Base-by-base conservation (phyloP, 306 rosid species). In the Fragaria nilgerrensis region DNA sequence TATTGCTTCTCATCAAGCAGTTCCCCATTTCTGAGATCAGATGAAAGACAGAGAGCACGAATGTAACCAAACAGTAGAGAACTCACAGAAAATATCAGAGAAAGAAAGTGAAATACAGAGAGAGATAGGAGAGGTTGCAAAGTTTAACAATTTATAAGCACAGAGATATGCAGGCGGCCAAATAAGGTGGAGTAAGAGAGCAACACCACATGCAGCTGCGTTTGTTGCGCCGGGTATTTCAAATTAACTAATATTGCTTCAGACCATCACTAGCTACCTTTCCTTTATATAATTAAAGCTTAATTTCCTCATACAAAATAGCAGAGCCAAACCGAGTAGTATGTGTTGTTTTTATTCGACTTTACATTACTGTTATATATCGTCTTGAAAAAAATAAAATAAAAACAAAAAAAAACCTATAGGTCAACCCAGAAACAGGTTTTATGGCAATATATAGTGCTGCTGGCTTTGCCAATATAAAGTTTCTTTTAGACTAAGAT, bases 131-230 rank as follows among this genome's bases (percentile, higher is more conserved):
- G 14, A 56, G 45, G 49, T 23, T 45, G 13, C 15, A 9, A 6
- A 29, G 7, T 48, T 48, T 15, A 70, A 37, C 59, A 55, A 37
- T 36, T 75, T 66, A 77, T 75, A 39, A 13, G 1, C 39, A 29
- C 3, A 67, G 32, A 27, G 20, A 50, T 12, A 34, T n/a, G 34
- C 8, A 29, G 77, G 70, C 58, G 25, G 5, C 25, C 12, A 27
- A 14, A 47, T 9, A 27, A 78, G 49, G 44, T 27, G 25, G 80
- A 70, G 77, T 62, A 79, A 75, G 59, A 68, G 22, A 25, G 45
- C 45, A 41, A 23, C n/a, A n/a, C 90, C 97, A 94, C 97, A 90
- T 92, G 97, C 85, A 44, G 59, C 52, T 53, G 78, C 97, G 85
- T n/a, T 81, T 79, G 44, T 86, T 85, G 85, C 92, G 98, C 84